Conservation (phyloP, 75 land plant species). For the Picea sitchensis region DNA sequence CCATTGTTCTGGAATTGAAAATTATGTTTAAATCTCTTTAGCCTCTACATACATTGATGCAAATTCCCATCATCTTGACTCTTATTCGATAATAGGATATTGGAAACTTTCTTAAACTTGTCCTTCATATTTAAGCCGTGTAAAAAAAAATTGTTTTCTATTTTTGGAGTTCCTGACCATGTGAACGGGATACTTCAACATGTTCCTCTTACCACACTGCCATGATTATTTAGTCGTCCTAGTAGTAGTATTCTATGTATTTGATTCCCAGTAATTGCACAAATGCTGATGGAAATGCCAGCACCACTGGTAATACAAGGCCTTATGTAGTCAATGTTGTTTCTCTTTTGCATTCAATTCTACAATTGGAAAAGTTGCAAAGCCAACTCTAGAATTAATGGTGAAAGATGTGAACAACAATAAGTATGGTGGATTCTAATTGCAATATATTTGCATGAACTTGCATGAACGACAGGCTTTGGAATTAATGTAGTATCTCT, state of each 20-base stretch:
- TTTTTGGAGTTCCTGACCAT: neutral
- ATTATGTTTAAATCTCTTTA: neutral
- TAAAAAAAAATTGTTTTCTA: neutral
- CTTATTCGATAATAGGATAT: neutral
- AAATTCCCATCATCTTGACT: neutral
- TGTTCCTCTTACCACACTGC: neutral
- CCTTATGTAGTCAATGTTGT: constrained; percentile 47
- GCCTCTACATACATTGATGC: neutral
- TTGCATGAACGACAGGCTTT: too few relatives aligned
- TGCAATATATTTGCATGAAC: constrained; percentile 34
- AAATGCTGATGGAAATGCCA: neutral
- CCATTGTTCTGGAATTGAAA: too few relatives aligned
- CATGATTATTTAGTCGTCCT: neutral
- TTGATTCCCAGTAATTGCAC: neutral
- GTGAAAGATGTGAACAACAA: constrained; percentile 63
- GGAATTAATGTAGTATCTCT: too few relatives aligned
- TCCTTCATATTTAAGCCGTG: neutral
- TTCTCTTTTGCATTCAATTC: constrained; percentile 53
- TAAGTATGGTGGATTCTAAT: constrained; percentile 21
- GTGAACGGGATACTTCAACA: neutral
- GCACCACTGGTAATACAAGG: neutral
- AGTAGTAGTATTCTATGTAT: neutral
- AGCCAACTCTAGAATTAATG: constrained; percentile 44
- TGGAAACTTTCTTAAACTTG: neutral
- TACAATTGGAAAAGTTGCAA: constrained; percentile 44